Evolutionary conservation across 495 filamentous ascomycete species (phyloP).

Genomic region (Talaromyces stipitatus): DNA sequence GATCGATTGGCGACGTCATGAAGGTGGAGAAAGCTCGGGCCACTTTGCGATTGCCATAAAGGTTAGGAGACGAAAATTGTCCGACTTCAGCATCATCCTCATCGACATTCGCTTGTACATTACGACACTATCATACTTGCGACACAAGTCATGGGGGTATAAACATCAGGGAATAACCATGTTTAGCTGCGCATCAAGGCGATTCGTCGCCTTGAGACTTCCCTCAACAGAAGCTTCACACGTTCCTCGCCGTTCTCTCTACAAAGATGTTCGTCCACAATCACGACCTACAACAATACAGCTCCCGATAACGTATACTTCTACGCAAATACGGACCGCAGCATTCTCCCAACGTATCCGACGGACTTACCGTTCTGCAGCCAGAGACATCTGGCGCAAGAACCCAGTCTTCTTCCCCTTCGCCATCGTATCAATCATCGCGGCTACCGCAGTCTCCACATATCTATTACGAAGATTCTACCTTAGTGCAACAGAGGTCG

Average conservation of each 20-base stretch:
- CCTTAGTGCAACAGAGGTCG: conserved; percentile 57
- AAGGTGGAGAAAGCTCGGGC: conserved; percentile 3
- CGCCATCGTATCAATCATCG: conserved; percentile 43
- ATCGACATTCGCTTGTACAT: background rate
- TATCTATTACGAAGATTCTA: conserved; percentile 38
- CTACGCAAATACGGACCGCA: conserved; percentile 11
- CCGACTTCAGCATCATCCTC: background rate
- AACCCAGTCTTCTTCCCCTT: conserved; percentile 36
- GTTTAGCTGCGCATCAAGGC: background rate
- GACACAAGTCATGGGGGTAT: background rate
- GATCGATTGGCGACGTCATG: conserved; percentile 4
- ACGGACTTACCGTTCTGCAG: conserved; percentile 28
- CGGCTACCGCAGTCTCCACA: conserved; percentile 21
- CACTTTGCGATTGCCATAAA: background rate
- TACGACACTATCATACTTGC: background rate
- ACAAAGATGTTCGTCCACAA: background rate
- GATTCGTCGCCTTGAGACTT: conserved; percentile 1
- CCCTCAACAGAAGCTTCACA: background rate
- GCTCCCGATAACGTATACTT: background rate
- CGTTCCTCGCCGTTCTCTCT: background rate
- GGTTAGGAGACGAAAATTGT: background rate
- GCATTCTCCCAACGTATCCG: conserved; percentile 20
- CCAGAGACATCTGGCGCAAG: conserved; percentile 40
- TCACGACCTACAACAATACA: conserved; percentile 18
- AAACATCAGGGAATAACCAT: background rate